Percentiles rank a stretch among this genome's conserved stretches.
phyloP scores from a whole-genome alignment of 345 rosid genomes.

The Populus simonii region DNA sequence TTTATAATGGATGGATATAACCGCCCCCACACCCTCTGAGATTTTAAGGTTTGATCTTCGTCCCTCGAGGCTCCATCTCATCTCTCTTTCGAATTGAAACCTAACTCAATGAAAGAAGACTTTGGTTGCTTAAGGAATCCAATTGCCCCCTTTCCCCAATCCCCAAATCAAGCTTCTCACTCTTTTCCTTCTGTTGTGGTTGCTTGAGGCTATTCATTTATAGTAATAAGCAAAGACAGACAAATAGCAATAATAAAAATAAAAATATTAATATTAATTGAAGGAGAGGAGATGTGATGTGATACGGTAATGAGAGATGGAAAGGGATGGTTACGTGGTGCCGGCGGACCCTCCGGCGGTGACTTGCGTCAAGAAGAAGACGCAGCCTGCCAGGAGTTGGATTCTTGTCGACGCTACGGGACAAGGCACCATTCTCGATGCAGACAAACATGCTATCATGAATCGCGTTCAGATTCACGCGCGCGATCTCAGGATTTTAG shows the following conservation, averaged over 20 bases:
- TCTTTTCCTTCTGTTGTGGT: neutral
- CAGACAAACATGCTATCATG: slow-evolving; percentile 87
- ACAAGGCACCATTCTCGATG: slow-evolving; percentile 46
- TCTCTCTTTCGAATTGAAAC: neutral
- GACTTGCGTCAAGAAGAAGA: slow-evolving; percentile 54
- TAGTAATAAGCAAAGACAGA: neutral
- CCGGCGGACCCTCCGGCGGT: slow-evolving; percentile 60
- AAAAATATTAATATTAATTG: neutral
- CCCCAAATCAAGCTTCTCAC: too few species aligned
- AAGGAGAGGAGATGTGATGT: slow-evolving; percentile 4
- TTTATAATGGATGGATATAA: too few species aligned
- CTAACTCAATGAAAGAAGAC: too few species aligned
- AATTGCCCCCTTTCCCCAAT: too few species aligned
- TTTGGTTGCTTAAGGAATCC: too few species aligned
- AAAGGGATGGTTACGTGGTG: slow-evolving; percentile 59
- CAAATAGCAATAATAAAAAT: too few species aligned
- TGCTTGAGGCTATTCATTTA: neutral
- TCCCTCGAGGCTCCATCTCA: neutral
- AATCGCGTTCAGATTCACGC: slow-evolving; percentile 96
- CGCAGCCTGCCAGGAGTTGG: slow-evolving; percentile 71
- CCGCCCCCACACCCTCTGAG: neutral
- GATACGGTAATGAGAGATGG: slow-evolving; percentile 40
- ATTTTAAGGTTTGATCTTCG: neutral
- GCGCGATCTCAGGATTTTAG: slow-evolving; percentile 92
- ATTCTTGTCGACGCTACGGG: slow-evolving; percentile 52